Evolutionary conservation across 257 asterid species (phyloP).

Genomic region (Salvia rosmarinus): DNA sequence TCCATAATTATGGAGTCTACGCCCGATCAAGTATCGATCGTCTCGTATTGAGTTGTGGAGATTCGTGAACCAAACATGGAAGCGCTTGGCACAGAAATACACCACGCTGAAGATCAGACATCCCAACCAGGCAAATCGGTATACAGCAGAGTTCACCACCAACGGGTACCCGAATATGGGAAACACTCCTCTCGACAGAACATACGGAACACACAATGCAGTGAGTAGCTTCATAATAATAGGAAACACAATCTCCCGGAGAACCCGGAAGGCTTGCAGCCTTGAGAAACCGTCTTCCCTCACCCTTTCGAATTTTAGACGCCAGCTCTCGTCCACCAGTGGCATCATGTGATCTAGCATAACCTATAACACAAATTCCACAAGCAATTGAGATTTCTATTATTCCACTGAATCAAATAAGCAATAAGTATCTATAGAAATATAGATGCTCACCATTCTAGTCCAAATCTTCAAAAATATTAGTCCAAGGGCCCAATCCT

Average conservation of each 20-base stretch:
- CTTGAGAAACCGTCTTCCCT: constrained; percentile 94
- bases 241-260: constrained; percentile 83
- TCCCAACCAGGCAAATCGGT: constrained; percentile 94
- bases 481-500: constrained; percentile 97
- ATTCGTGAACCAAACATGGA: constrained; percentile 94
- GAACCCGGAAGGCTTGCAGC: constrained; percentile 89
- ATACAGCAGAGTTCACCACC: constrained; percentile 89
- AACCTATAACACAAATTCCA: constrained; percentile 53
- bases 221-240: constrained; percentile 93
- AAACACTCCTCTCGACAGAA: constrained; percentile 80
- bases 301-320: constrained; percentile 87
- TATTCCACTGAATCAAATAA: neutral
- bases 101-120: constrained; percentile 75
- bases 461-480: constrained; percentile 98
- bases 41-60: constrained; percentile 96
- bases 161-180: constrained; percentile 84
- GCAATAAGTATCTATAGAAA: neutral
- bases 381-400: neutral
- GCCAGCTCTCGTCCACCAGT: constrained; percentile 91
- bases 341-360: constrained; percentile 98
- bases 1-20: constrained; percentile 88
- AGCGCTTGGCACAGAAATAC: constrained; percentile 82
- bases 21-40: constrained; percentile 89
- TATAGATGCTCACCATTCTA: constrained; percentile 77
- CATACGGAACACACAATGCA: constrained; percentile 91